phyloP scores from a whole-genome alignment of 1,284 basidiomycete species.

The Ganoderma sp. region DNA sequence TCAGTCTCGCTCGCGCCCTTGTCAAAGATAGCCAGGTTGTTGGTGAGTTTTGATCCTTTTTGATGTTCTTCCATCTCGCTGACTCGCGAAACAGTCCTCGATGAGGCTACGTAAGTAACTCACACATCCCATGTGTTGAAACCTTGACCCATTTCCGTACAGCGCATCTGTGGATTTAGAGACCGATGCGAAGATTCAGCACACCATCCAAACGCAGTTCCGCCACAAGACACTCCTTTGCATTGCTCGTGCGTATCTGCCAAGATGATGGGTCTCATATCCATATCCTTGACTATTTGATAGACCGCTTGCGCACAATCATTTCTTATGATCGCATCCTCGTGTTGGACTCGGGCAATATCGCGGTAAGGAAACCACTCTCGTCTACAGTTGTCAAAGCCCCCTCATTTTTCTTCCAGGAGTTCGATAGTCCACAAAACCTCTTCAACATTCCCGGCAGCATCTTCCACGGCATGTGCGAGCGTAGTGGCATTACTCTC shows the following conservation, averaged over 20 bases:
- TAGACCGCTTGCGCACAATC: slow-evolving; percentile 79
- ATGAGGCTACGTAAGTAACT: slow-evolving; percentile 41
- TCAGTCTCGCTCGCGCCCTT: slow-evolving; percentile 42
- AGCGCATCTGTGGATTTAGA: slow-evolving; percentile 59
- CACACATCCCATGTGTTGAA: background rate
- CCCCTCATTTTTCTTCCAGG: slow-evolving; percentile 44
- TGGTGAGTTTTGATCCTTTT: slow-evolving; percentile 40
- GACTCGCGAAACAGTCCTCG: slow-evolving; percentile 31
- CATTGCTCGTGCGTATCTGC: slow-evolving; percentile 38
- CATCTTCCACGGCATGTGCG: slow-evolving; percentile 74
- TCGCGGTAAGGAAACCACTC: slow-evolving; percentile 53
- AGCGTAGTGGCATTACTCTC: slow-evolving; percentile 59
- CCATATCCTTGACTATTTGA: slow-evolving; percentile 6
- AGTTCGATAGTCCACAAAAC: slow-evolving; percentile 71
- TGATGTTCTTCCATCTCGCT: background rate
- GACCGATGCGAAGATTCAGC: slow-evolving; percentile 66
- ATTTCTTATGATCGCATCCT: slow-evolving; percentile 80
- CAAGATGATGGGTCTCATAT: background rate
- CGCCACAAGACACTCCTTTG: slow-evolving; percentile 40
- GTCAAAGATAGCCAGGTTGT: slow-evolving; percentile 44
- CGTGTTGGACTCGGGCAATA: slow-evolving; percentile 71
- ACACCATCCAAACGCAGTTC: slow-evolving; percentile 59
- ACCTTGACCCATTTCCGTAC: background rate
- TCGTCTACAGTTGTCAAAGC: background rate
- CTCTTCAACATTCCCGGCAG: slow-evolving; percentile 60